phyloP scores from a whole-genome alignment of 805 yeast genomes.

The Wilhelminamyces savonicus region DNA sequence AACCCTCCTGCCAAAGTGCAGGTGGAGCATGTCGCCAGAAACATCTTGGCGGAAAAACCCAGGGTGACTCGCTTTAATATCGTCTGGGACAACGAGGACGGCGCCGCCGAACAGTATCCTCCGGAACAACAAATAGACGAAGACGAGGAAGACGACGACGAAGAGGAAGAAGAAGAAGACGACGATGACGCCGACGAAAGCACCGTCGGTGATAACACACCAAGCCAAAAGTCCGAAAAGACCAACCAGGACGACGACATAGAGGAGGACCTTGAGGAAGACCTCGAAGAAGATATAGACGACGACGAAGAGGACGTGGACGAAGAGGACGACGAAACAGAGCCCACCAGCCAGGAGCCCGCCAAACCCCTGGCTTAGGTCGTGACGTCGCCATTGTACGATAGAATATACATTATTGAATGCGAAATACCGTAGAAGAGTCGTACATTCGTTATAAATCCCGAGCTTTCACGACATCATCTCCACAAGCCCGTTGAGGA shows the following conservation, averaged over 20 bases:
- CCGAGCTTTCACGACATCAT: not conserved
- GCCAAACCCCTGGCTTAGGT: not conserved
- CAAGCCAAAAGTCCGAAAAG: not conserved
- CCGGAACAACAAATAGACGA: slow-evolving; percentile 61
- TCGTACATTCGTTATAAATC: not conserved
- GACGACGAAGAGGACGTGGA: not conserved
- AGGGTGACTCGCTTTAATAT: slow-evolving; percentile 95
- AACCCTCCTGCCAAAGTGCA: slow-evolving; percentile 92
- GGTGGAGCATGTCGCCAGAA: slow-evolving; percentile 89
- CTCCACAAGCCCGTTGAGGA: slow-evolving; percentile 16
- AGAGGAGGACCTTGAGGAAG: slow-evolving; percentile 4
- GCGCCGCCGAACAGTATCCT: slow-evolving; percentile 61
- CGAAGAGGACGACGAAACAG: not conserved
- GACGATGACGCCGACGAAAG: slow-evolving; percentile 35
- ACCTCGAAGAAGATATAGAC: slow-evolving; percentile 7
- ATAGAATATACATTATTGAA: not conserved
- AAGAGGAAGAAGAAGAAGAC: slow-evolving; percentile 20
- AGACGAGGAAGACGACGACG: slow-evolving; percentile 32
- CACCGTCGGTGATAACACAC: slow-evolving; percentile 12
- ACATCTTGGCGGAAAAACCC: slow-evolving; percentile 94
- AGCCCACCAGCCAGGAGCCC: not conserved
- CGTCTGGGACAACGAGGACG: slow-evolving; percentile 84
- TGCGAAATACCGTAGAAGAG: not conserved
- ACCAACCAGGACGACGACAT: slow-evolving; percentile 5
- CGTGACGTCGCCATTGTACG: too few species aligned